Evolutionary conservation across 352 stramenopile species (phyloP).

Genomic region (Thalassiosira hispida): DNA sequence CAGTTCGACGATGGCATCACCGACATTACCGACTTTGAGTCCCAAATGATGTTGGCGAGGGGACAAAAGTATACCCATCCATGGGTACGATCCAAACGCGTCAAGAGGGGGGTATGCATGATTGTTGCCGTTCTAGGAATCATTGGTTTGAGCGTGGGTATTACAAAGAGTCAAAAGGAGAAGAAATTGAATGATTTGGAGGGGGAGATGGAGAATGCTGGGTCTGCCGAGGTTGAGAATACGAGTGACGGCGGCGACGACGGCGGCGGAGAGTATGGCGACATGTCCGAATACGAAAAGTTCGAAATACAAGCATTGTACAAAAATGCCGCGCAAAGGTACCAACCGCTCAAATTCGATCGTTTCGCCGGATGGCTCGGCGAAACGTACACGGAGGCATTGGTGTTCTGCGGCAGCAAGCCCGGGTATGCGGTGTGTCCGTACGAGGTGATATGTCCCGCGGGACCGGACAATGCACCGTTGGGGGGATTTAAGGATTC

Average conservation of each 20-base stretch:
- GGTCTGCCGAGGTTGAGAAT: background rate
- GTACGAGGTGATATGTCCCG: conserved; percentile 15
- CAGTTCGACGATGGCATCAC: conserved; percentile 1
- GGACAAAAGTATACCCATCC: background rate
- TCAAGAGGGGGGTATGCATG: background rate
- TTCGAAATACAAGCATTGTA: background rate
- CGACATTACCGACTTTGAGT: background rate
- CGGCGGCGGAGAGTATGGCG: background rate
- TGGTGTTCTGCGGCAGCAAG: conserved; percentile 23
- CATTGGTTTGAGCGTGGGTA: background rate
- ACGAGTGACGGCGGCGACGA: background rate
- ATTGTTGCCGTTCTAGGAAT: background rate
- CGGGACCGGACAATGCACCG: background rate
- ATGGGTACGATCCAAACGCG: conserved; percentile 2
- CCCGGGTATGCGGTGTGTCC: conserved; percentile 13
- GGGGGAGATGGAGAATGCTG: conserved; percentile 2
- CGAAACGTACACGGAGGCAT: conserved; percentile 36
- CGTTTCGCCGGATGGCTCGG: conserved; percentile 20
- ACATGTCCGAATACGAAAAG: background rate
- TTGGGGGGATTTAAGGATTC: background rate
- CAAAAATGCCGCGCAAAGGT: background rate
- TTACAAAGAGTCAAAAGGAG: conserved; percentile 1
- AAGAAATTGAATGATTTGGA: conserved; percentile 12
- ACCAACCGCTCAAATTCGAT: conserved; percentile 15
- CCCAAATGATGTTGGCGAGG: background rate